Evolutionary conservation across 768 basidiomycete species (phyloP), one percentile per base, ranked within the genome.

Genomic region (Mycena haematopus): DNA sequence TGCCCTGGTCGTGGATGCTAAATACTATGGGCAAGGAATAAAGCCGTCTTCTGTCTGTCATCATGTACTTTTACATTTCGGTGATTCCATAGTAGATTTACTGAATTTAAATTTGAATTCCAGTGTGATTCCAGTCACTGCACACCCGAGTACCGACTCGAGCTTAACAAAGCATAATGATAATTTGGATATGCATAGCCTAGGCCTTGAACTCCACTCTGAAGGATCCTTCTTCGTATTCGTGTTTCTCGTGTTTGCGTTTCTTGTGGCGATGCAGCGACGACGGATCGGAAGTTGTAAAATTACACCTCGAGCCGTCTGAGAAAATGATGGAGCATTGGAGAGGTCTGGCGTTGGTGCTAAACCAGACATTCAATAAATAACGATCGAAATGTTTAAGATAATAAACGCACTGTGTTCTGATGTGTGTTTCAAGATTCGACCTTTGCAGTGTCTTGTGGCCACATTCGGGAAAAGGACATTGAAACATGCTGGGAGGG

Each of bases 201-300:
- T 31, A 31, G 29, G 29, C 29, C 4, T 4, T 9, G 9, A 31
- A 31, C 9, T 31, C 29, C 29, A 31, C 29, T 31, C 29, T 31
- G 29, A 31, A n/a, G n/a, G n/a, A 31, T 36, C 8, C 36, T 36
- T 14, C 36, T 36, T 36, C 36, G 13, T 10, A 54, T 52, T 53
- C 47, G 13, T 31, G 50, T 6, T 60, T 58, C 17, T 56, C 69
- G 54, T 77, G 75, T 13, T 46, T 35, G 24, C 67, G 68, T 67
- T 76, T 77, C 50, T 71, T 71, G 63, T 77, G 76, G 9, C 76
- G 70, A 8, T 70, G 71, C 22, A 76, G 59, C 15, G 72, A 70
- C 1, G 72, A 74, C 3, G 73, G 73, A 51, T 77, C 76, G 11
- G 70, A 64, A 9, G 73, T 73, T 10, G 65, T 61, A 58, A 69